Evolutionary conservation across 2,329 filamentous ascomycete genomes (phyloP).

Genomic region (Aureobasidium melanogenum): DNA sequence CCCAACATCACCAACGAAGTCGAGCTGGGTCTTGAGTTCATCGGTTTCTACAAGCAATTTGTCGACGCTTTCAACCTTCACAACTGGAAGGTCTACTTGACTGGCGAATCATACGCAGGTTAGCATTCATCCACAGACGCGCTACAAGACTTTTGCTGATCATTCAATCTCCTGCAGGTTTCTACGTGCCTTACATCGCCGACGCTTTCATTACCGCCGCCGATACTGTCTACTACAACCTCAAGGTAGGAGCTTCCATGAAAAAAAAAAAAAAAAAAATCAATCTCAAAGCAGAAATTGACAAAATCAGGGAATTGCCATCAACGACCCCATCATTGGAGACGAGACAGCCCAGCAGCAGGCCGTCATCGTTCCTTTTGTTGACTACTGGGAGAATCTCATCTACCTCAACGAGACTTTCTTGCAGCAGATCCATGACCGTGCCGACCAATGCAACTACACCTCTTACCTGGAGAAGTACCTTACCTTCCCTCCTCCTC

Average conservation of each 20-base stretch:
- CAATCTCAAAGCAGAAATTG: too few species aligned
- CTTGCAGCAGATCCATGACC: slow-evolving; percentile 3
- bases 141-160: too few species aligned
- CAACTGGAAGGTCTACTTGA: slow-evolving; percentile 38
- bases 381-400: slow-evolving; percentile 13
- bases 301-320: slow-evolving; percentile 19
- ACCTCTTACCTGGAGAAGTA: slow-evolving; percentile 31
- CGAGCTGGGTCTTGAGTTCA: slow-evolving; percentile 33
- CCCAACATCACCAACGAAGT: slow-evolving; percentile 29
- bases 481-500: slow-evolving; percentile 32
- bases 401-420: slow-evolving; percentile 15
- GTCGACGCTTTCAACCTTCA: slow-evolving; percentile 41
- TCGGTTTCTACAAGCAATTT: slow-evolving; percentile 43
- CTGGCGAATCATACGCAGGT: slow-evolving; percentile 54
- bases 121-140: too few species aligned
- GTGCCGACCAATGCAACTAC: slow-evolving; percentile 41
- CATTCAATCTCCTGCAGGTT: not conserved
- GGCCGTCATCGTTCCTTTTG: slow-evolving; percentile 11
- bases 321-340: slow-evolving; percentile 36
- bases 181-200: slow-evolving; percentile 50
- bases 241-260: slow-evolving; percentile 12
- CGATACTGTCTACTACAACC: slow-evolving; percentile 25
- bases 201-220: slow-evolving; percentile 44
- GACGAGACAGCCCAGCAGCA: slow-evolving; percentile 11
- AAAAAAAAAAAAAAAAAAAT: too few species aligned